These are phyloP conservation scores for Betula pendula DNA, from an alignment of 306 rosid species.

Conservation along the genomic window DNA sequence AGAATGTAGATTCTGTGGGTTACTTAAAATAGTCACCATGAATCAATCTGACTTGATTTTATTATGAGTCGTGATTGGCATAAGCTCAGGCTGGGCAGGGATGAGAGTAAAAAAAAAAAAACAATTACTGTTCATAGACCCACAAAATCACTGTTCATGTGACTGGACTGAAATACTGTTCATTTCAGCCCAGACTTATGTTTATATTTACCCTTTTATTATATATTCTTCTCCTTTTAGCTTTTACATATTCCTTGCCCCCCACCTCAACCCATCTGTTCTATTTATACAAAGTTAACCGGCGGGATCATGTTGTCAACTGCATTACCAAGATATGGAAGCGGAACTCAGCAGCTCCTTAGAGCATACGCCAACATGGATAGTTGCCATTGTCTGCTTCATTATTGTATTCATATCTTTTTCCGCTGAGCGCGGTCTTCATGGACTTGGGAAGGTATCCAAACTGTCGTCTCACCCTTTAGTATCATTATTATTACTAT, in stretches of 20 bases:
- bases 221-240: constrained; percentile 32
- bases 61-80: too few species aligned
- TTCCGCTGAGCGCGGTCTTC: constrained; percentile 69
- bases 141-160: too few species aligned
- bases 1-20: constrained; percentile 15
- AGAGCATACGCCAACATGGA: constrained; percentile 90
- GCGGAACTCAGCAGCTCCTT: constrained; percentile 55
- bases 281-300: neutral
- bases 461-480: neutral
- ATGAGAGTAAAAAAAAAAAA: too few species aligned
- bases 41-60: constrained; percentile 28
- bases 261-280: neutral
- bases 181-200: too few species aligned
- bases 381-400: constrained; percentile 74
- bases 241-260: constrained; percentile 45
- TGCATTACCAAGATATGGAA: constrained; percentile 39
- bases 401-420: constrained; percentile 77
- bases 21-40: constrained; percentile 33
- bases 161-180: too few species aligned
- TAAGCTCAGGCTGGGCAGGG: too few species aligned
- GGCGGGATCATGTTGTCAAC: neutral
- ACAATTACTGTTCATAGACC: too few species aligned
- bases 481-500: neutral
- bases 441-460: constrained; percentile 72
- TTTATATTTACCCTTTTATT: too few species aligned